Evolutionary conservation across 768 basidiomycete species (phyloP), one percentile per base, ranked within the genome.

Genomic region (Hypholoma sublateritium): DNA sequence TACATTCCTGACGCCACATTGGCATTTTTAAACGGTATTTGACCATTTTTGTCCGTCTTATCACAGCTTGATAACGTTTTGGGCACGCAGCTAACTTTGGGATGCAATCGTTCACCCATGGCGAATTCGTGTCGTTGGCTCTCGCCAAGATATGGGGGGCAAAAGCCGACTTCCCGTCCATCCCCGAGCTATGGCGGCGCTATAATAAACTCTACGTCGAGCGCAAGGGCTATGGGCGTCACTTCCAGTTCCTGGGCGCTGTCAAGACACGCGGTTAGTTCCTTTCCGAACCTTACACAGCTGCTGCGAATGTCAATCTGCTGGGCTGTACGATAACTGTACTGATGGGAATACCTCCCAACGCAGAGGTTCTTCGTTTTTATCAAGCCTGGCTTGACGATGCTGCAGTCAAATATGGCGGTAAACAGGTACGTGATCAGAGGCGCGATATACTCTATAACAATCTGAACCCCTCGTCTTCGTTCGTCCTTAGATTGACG

Each of bases 1-100:
- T 79, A 76, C 58, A 77, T 80, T 46, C 72, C 75, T 9, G 77
- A 80, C 45, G 77, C 78, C 1, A 77, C 78, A 2, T 62, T 80
- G 4, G 69, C 70, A 1, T 78, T 79, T 50, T 64, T 74, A 25
- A 71, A 72, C 46, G 65, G 75, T 74, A 52, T 35, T 70, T 12
- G 13, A 61, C 44, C n/a, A 6, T 42, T 19, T 13, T 7, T 5
- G 14, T 39, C 35, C 21, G 22, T 36, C 28, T 56, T 7, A 21
- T 7, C 32, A 36, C 17, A 34, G 49, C 41, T 22, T 43, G 17
- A 21, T 37, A 53, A 12, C 16, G 17, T 5, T 4, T 24, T 53
- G 8, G 14, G 51, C 8, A 2, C 35, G 5, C 49, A 76, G 74
- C 72, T 56, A 77, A 77, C 61, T 65, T 68, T 58, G 74, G 76